phyloP scores from a whole-genome alignment of 1,139 yeast species.

The Candida pseudocylindracea region DNA sequence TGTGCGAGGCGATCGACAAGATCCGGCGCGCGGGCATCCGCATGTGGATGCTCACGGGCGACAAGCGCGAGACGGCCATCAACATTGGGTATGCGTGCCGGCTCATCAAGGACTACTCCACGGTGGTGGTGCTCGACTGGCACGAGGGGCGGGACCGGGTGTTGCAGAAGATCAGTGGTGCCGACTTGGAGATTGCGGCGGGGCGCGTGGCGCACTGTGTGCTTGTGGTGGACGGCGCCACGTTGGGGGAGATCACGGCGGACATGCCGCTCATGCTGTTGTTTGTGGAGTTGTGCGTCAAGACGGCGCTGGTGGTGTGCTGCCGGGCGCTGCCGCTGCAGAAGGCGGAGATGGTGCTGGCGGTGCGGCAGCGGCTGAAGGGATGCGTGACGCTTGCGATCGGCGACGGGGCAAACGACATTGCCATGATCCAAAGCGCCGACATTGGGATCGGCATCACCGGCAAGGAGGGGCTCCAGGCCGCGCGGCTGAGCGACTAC shows the following conservation, averaged over 20 bases:
- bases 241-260: constrained; percentile 47
- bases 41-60: constrained; percentile 98
- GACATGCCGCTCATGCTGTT: constrained; percentile 51
- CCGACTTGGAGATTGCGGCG: constrained; percentile 33
- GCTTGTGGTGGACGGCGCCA: constrained; percentile 79
- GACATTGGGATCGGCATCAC: constrained; percentile 96
- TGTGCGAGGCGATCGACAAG: constrained; percentile 82
- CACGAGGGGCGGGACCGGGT: constrained; percentile 31
- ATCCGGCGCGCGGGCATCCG: constrained; percentile 83
- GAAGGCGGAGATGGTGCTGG: constrained; percentile 71
- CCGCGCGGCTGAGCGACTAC: constrained; percentile 87
- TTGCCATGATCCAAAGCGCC: constrained; percentile 97
- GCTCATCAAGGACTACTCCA: constrained; percentile 78
- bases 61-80: constrained; percentile 91
- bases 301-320: constrained; percentile 79
- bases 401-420: constrained; percentile 99
- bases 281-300: constrained; percentile 66
- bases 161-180: constrained; percentile 30
- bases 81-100: constrained; percentile 93
- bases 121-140: constrained; percentile 52
- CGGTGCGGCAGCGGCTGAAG: constrained; percentile 44
- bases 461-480: constrained; percentile 92
- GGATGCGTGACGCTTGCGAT: constrained; percentile 74
- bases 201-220: constrained; percentile 85
- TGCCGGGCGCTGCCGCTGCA: constrained; percentile 97